A percentile compares a stretch with the other conserved stretches of the same genome.
phyloP scores from a whole-genome alignment of 495 filamentous ascomycete species.

The Cryomyces antarcticus region DNA sequence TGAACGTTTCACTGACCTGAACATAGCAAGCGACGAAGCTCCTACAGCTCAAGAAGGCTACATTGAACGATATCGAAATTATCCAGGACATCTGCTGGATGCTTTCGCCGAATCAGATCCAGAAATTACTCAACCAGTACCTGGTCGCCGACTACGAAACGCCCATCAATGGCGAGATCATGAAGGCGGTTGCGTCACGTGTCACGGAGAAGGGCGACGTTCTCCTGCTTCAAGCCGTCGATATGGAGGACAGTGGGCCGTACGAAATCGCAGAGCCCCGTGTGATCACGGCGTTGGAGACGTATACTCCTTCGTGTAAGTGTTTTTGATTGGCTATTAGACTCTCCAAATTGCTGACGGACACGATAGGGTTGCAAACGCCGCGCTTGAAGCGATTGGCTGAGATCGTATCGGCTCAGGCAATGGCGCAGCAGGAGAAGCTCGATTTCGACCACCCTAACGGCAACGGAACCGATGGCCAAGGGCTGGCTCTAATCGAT shows the following conservation, averaged over 20 bases:
- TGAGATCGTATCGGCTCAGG: conserved; percentile 92
- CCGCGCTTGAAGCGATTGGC: conserved; percentile 82
- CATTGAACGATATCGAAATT: conserved; percentile 96
- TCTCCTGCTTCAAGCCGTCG: conserved; percentile 74
- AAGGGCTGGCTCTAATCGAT: conserved; percentile 10
- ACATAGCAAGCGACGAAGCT: conserved; percentile 90
- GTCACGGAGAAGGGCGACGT: conserved; percentile 98
- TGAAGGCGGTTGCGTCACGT: conserved; percentile 94
- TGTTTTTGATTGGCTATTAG: conserved; percentile 6
- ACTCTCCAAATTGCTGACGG: conserved; percentile 6
- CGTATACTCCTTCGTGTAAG: conserved; percentile 89
- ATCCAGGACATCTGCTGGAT: conserved; percentile 99
- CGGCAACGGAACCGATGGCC: conserved; percentile 1
- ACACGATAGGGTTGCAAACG: conserved; percentile 65
- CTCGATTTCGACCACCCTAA: conserved; percentile 31
- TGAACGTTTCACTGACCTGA: background rate
- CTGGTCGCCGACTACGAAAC: conserved; percentile 98
- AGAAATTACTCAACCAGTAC: conserved; percentile 97
- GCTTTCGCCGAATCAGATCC: conserved; percentile 97
- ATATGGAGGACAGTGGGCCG: conserved; percentile 99
- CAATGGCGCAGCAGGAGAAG: conserved; percentile 82
- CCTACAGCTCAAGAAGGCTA: conserved; percentile 96
- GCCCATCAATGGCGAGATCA: conserved; percentile 98
- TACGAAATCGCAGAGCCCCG: conserved; percentile 97
- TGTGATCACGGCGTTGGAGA: conserved; percentile 89